Base-by-base conservation (phyloP, 1,284 basidiomycete species). In the Somion occarium region DNA sequence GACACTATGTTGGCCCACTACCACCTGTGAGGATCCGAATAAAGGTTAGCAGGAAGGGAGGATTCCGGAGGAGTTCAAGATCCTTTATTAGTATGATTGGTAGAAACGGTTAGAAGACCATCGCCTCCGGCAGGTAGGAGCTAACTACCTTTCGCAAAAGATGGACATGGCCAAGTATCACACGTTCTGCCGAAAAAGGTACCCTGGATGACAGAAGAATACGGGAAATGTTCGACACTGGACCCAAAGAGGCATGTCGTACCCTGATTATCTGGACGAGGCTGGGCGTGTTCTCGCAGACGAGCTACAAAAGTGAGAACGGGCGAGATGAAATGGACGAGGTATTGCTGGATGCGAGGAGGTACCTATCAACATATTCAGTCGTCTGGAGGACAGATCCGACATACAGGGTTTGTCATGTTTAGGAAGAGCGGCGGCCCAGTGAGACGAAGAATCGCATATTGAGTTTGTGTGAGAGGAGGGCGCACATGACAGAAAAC, bases 181-280 rank as follows among this genome's bases (percentile, higher is more conserved):
- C 48, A 57, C 55, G 56, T 52, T 22, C 56, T 54, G 56, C 46
- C 46, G 51, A 42, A 45, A 46, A 56, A 42, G 54, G 53, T 46
- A 53, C 54, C 43, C 53, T 9, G 47, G 53, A 43, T 23, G 42
- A 23, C 47, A 25, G 49, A 54, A 53, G 52, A 53, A 50, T 48
- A 50, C 51, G 56, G 57, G 54, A 49, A 53, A 56, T 55, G 54
- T 46, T 55, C 47, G 46, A 46, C 59, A 61, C 47, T 39, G 50
- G 38, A 49, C 62, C 58, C 11, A 52, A 64, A 54, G 55, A 55
- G 54, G 62, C 53, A 61, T 55, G 50, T 47, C 38, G 22, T 4
- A 39, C 54, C 57, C 55, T 15, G 30, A 7, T 34, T 34, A 7
- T 34, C 30, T 15, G 30, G 30, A 34, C 30, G 7, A 34, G 30